Percentiles rank a stretch among this genome's conserved stretches.
phyloP scores from a whole-genome alignment of 2,329 filamentous ascomycete species.

The Neonectria faginata region DNA sequence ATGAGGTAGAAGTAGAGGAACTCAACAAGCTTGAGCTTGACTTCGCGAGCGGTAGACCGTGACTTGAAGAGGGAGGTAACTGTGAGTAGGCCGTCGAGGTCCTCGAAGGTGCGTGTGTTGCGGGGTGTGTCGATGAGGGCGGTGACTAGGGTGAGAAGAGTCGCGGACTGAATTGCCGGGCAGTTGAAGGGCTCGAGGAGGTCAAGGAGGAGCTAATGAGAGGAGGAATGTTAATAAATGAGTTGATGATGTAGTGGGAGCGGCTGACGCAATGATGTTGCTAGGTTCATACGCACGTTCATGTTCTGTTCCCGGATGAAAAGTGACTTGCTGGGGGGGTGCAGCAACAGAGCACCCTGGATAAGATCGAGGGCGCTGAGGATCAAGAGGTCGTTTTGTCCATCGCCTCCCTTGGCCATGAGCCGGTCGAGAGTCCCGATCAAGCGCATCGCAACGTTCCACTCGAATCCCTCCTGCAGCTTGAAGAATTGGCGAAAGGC shows the following conservation, averaged over 20 bases:
- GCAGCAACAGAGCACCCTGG: conserved; percentile 87
- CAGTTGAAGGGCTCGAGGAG: conserved; percentile 93
- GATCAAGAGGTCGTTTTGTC: conserved; percentile 88
- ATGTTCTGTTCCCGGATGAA: conserved; percentile 93
- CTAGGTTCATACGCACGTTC: conserved; percentile 71
- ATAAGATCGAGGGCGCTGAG: conserved; percentile 88
- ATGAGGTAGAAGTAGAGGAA: conserved; percentile 99
- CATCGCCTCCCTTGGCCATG: conserved; percentile 83
- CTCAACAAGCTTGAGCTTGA: conserved; percentile 96
- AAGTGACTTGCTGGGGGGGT: conserved; percentile 87
- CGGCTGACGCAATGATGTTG: background rate
- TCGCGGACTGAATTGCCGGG: conserved; percentile 89
- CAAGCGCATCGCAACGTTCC: conserved; percentile 91
- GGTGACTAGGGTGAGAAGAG: conserved; percentile 89
- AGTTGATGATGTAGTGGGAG: background rate
- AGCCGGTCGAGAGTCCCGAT: conserved; percentile 88
- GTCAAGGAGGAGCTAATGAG: conserved; percentile 83
- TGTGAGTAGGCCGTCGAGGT: conserved; percentile 89
- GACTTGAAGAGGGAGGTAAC: conserved; percentile 95
- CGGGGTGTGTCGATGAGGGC: conserved; percentile 86
- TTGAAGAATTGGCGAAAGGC: conserved; percentile 97
- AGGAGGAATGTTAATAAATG: conserved; percentile 28
- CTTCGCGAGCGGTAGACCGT: conserved; percentile 83
- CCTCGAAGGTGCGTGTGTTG: conserved; percentile 93
- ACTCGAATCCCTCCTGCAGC: conserved; percentile 96